A percentile compares a stretch with the other conserved stretches of the same genome.
phyloP scores from a whole-genome alignment of 495 filamentous ascomycete species.

The Thermothielavioides terrestris region DNA sequence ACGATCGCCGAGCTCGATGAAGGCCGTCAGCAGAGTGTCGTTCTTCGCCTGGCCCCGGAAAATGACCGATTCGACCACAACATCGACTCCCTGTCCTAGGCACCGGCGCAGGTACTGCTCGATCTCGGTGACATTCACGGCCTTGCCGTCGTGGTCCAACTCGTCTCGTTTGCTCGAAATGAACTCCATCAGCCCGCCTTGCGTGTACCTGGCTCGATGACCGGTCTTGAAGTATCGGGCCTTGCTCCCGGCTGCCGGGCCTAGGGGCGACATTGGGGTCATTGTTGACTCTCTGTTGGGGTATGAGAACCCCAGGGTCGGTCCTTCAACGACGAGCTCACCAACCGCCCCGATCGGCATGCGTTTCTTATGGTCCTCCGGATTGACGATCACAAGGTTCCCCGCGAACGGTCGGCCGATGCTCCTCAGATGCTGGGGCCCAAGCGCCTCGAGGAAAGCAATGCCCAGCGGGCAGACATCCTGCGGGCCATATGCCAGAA shows the following conservation, averaged over 20 bases:
- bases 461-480: constrained; percentile 40
- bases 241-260: constrained; percentile 6
- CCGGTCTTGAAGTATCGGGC: constrained; percentile 35
- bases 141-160: constrained; percentile 22
- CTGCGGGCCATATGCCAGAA: constrained; percentile 38
- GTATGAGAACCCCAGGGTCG: constrained; percentile 32
- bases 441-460: constrained; percentile 33
- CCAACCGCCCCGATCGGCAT: constrained; percentile 41
- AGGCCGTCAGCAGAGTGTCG: constrained; percentile 32
- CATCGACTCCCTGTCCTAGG: constrained; percentile 37
- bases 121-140: constrained; percentile 30
- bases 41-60: constrained; percentile 29
- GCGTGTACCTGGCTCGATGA: constrained; percentile 36
- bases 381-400: constrained; percentile 38
- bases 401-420: constrained; percentile 38
- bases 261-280: constrained; percentile 19
- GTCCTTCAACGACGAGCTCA: constrained; percentile 40
- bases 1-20: constrained; percentile 38
- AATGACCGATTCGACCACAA: constrained; percentile 37
- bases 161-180: constrained; percentile 29
- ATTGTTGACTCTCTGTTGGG: constrained; percentile 26
- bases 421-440: constrained; percentile 28
- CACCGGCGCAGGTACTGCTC: constrained; percentile 37
- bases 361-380: constrained; percentile 39
- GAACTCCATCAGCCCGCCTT: constrained; percentile 38